These are phyloP conservation scores for Omphalotus guepiniiformis DNA, from an alignment of 768 basidiomycete genomes.

Conservation along the genomic window DNA sequence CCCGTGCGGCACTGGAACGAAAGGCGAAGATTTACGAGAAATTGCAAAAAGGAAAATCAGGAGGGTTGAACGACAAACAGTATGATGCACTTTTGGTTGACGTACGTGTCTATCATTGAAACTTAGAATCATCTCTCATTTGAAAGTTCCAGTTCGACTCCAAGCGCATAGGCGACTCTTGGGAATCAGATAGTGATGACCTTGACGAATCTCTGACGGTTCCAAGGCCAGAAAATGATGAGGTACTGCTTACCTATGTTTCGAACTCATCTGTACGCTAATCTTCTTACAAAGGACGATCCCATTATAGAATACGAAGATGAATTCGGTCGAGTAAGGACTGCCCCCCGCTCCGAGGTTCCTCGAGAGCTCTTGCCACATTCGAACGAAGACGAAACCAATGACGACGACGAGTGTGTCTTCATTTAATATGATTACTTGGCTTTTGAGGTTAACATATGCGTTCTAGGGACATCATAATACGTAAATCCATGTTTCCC, in stretches of 20 bases:
- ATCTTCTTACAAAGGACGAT: conserved; percentile 45
- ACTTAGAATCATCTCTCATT: neutral
- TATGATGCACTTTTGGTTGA: conserved; percentile 72
- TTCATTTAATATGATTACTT: no score
- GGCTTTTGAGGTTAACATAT: no score
- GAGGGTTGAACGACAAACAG: conserved; percentile 72
- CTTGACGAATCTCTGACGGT: conserved; percentile 73
- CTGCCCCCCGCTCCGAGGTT: conserved; percentile 67
- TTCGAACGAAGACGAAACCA: conserved; percentile 44
- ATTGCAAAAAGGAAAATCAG: conserved; percentile 70
- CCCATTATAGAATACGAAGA: conserved; percentile 84
- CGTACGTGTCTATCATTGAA: conserved; percentile 39
- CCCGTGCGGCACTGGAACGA: conserved; percentile 65
- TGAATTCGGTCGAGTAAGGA: conserved; percentile 79
- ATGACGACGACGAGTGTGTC: conserved; percentile 64
- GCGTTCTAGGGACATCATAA: conserved; percentile 49
- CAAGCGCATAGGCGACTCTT: conserved; percentile 44
- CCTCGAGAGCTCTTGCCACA: conserved; percentile 58
- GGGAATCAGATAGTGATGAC: conserved; percentile 70
- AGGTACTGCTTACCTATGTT: conserved; percentile 22
- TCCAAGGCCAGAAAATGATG: conserved; percentile 41
- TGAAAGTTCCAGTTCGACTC: conserved; percentile 54
- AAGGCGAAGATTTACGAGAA: conserved; percentile 83
- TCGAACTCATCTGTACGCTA: neutral
- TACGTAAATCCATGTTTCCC: conserved; percentile 36